These are phyloP conservation scores for Geotrichum ghanense DNA, from an alignment of 805 yeast genomes.

Conservation along the genomic window DNA sequence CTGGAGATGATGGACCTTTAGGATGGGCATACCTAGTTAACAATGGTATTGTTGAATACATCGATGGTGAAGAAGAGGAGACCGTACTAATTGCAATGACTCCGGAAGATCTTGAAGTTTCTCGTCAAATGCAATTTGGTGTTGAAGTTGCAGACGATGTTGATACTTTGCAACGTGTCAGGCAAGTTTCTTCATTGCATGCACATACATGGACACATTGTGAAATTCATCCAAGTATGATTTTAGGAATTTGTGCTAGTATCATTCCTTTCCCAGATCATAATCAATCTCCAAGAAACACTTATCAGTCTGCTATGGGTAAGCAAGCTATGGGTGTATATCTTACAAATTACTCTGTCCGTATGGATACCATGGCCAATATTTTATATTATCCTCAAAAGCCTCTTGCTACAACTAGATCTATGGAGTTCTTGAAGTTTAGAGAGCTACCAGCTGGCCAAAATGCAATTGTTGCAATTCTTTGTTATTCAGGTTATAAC, in stretches of 20 bases:
- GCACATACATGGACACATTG: constrained; percentile 91
- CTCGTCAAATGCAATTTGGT: constrained; percentile 31
- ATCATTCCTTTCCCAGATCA: constrained; percentile 99
- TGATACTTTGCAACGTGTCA: constrained; percentile 81
- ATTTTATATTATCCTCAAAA: constrained; percentile 95
- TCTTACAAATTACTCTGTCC: constrained; percentile 84
- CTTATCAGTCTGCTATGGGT: constrained; percentile 99
- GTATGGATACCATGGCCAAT: constrained; percentile 99
- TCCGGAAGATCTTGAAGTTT: constrained; percentile 84
- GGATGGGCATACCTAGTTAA: constrained; percentile 79
- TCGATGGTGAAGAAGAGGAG: constrained; percentile 98
- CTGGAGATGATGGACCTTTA: constrained; percentile 39
- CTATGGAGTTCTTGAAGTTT: constrained; percentile 95
- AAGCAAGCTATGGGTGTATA: constrained; percentile 99
- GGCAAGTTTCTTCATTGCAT: constrained; percentile 48
- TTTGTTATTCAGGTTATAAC: constrained; percentile 96
- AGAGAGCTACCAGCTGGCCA: constrained; percentile 99
- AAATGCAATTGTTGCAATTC: constrained; percentile 95
- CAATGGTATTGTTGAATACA: constrained; percentile 87
- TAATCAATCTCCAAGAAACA: constrained; percentile 98
- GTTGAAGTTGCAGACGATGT: constrained; percentile 30
- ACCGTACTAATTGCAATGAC: constrained; percentile 98
- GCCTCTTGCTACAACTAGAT: constrained; percentile 93
- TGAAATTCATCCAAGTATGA: constrained; percentile 98
- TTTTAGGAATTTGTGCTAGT: constrained; percentile 96